Evolutionary conservation across 2,329 filamentous ascomycete genomes (phyloP).

Genomic region (Trichoderma citrinoviride): DNA sequence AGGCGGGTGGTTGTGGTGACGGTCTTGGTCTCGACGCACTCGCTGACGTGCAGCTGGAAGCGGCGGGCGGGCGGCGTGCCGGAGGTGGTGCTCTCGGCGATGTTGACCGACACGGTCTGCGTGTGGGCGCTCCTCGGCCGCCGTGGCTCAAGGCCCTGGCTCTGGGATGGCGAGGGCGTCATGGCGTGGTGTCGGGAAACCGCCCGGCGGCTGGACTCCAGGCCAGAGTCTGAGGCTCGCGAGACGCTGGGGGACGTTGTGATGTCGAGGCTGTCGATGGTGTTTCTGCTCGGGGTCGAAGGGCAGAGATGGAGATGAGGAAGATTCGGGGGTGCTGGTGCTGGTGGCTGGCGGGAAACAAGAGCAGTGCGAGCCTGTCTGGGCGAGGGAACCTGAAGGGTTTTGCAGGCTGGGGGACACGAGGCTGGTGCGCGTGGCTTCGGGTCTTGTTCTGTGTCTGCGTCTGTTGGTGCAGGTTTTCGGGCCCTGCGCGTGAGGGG

Average conservation of each 20-base stretch:
- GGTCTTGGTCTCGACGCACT: constrained; percentile 66
- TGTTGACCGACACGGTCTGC: constrained; percentile 48
- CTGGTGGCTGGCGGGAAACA: not conserved
- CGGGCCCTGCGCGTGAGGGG: not conserved
- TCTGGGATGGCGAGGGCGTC: constrained; percentile 40
- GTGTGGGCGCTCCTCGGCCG: constrained; percentile 38
- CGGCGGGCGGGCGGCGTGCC: constrained; percentile 32
- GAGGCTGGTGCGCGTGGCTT: constrained; percentile 18
- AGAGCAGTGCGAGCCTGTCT: constrained; percentile 1
- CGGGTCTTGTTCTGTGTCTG: not conserved
- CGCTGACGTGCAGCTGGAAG: constrained; percentile 58
- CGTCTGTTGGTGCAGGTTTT: constrained; percentile 7
- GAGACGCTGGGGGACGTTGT: not conserved
- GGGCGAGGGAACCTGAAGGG: constrained; percentile 3
- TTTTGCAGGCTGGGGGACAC: constrained; percentile 14
- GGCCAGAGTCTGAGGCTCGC: not conserved
- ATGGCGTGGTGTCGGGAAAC: constrained; percentile 30
- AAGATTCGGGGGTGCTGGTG: not conserved
- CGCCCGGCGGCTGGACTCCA: constrained; percentile 22
- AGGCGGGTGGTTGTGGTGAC: constrained; percentile 93
- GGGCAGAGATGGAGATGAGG: not conserved
- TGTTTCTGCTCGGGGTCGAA: not conserved
- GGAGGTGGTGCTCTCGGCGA: constrained; percentile 41
- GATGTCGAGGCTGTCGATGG: not conserved
- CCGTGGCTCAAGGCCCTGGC: constrained; percentile 41